phyloP scores from a whole-genome alignment of 2,329 filamentous ascomycete genomes.

The Fusarium mundagurra region DNA sequence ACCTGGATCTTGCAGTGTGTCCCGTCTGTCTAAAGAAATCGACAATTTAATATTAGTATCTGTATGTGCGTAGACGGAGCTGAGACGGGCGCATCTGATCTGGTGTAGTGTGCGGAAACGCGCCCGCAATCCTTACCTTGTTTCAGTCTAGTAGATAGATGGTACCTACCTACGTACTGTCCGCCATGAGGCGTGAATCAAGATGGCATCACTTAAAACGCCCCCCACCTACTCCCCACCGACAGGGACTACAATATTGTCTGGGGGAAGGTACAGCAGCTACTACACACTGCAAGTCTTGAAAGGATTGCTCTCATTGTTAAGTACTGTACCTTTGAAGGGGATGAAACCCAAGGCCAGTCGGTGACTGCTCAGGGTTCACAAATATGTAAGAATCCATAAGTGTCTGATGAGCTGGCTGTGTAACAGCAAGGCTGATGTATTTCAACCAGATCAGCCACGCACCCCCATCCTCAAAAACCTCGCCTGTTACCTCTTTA shows the following conservation, averaged over 20 bases:
- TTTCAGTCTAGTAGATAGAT: neutral
- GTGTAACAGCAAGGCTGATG: slow-evolving; percentile 37
- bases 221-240: neutral
- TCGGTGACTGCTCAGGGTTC: slow-evolving; percentile 10
- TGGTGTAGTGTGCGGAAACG: slow-evolving; percentile 6
- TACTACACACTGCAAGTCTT: slow-evolving; percentile 1
- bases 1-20: slow-evolving; percentile 31
- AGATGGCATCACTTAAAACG: neutral
- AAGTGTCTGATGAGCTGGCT: slow-evolving; percentile 41
- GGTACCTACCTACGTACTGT: neutral
- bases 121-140: neutral
- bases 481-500: slow-evolving; percentile 14
- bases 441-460: slow-evolving; percentile 14
- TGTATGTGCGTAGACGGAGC: neutral
- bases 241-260: neutral
- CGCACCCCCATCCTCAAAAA: slow-evolving; percentile 1
- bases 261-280: neutral
- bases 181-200: neutral
- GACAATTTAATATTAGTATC: slow-evolving; percentile 3
- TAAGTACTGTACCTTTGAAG: neutral
- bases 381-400: slow-evolving; percentile 21
- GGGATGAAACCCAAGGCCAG: neutral
- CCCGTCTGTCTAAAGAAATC: slow-evolving; percentile 11
- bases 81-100: slow-evolving; percentile 23
- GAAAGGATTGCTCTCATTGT: slow-evolving; percentile 5